Percentiles rank a stretch among this genome's conserved stretches.
Evolutionary conservation across 202 grass and related monocot genomes (phyloP).

Genomic region (Schoenoplectus tabernaemontani): DNA sequence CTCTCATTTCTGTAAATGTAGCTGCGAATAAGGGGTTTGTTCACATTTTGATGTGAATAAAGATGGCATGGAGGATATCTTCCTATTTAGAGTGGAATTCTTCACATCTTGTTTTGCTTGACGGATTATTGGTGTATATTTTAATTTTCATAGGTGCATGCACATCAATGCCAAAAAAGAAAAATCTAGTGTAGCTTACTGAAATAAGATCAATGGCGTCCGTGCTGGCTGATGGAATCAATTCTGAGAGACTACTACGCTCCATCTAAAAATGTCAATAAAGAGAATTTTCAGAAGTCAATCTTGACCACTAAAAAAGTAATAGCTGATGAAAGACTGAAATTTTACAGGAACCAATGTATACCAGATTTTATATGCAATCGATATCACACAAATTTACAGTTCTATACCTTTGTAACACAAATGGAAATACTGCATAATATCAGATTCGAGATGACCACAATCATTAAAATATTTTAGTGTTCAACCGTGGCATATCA

Average conservation of each 20-base stretch:
- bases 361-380: neutral
- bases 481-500: neutral
- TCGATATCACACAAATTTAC: neutral
- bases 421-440: neutral
- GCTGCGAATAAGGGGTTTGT: neutral
- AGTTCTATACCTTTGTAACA: neutral
- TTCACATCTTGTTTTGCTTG: neutral
- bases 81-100: neutral
- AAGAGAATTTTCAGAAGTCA: neutral
- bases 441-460: neutral
- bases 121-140: neutral
- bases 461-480: conserved; percentile 7
- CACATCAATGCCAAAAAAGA: neutral
- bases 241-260: conserved; percentile 44
- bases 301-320: conserved; percentile 22
- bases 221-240: conserved; percentile 61
- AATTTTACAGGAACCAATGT: neutral
- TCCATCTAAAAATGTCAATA: conserved; percentile 36
- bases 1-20: neutral
- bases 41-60: neutral
- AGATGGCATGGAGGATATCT: neutral
- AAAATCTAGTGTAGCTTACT: conserved; percentile 35
- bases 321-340: neutral
- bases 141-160: neutral
- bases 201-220: conserved; percentile 76